Base-by-base conservation (phyloP, 2,329 filamentous ascomycete species). In the Diaporthe velutina region DNA sequence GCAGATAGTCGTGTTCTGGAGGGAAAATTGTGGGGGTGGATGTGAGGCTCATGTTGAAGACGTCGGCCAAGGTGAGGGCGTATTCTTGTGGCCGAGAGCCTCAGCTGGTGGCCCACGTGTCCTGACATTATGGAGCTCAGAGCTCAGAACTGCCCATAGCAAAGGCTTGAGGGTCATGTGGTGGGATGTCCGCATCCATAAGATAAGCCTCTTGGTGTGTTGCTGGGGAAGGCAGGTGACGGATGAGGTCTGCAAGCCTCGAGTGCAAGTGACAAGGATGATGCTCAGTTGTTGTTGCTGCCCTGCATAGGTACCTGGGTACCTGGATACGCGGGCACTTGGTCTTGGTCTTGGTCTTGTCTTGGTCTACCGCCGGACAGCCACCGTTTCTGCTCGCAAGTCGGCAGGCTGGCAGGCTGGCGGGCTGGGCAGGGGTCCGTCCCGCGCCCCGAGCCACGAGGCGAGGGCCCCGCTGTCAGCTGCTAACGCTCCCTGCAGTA, bases 61-160 rank as follows among this genome's bases (percentile, higher is more conserved):
- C 35, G 70, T 30, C 40, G 33, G 38, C 42, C n/a, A 35, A 33
- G 35, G 12, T 40, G 71, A 48, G 71, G 71, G 17, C 74, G 52
- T 57, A 64, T 55, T 55, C 70, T 60, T 15, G 40, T 66, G 74
- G 75, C 75, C 17, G 71, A 64, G 19, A 75, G 74, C 67, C 71
- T 73, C 30, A 76, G 12, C 9, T 72, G 66, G 40, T 57, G 73
- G 54, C 70, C 67, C 58, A 74, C 45, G 50, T 74, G 75, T 48
- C 73, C 71, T 68, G 75, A 71, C 75, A 76, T 76, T 45, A 25
- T 55, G 48, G 73, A 40, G 61, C 40, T 66, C 52, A n/a, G 33
- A 28, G 64, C 64, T 40, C 70, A 73, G 48, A 45, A 30, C 45
- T 60, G 61, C 60, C 60, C 60, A 61, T 33, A 22, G 28, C n/a